These are phyloP conservation scores for Cubamyces sp. DNA, from an alignment of 768 basidiomycete genomes.

Conservation along the genomic window DNA sequence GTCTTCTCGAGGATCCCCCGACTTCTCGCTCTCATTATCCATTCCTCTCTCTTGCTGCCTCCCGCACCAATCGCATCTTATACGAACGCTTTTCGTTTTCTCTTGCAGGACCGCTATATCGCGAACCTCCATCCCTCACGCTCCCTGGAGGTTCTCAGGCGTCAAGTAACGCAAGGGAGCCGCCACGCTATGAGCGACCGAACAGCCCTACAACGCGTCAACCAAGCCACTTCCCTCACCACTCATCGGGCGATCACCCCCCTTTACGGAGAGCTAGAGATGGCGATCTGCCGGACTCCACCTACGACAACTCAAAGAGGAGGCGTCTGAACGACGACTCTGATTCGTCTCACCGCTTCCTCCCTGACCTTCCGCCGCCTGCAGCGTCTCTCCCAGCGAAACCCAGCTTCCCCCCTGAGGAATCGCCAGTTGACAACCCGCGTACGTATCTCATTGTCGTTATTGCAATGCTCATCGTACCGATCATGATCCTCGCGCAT, in stretches of 20 bases:
- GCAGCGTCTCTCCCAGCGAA: conserved; percentile 22
- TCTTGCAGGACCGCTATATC: conserved; percentile 53
- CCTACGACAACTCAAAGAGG: conserved; percentile 28
- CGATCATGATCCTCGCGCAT: conserved; percentile 23
- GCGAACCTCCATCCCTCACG: conserved; percentile 33
- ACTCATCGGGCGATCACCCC: neutral
- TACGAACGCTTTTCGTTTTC: conserved; percentile 44
- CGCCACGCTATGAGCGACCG: conserved; percentile 4
- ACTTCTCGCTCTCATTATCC: conserved; percentile 38
- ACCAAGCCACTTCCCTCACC: conserved; percentile 19
- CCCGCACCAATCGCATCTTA: conserved; percentile 39
- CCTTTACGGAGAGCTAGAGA: conserved; percentile 31
- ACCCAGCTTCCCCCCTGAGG: conserved; percentile 14
- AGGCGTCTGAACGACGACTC: conserved; percentile 30
- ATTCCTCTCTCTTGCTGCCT: conserved; percentile 35
- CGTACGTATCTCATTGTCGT: conserved; percentile 33
- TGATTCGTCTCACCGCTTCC: conserved; percentile 5
- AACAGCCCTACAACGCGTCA: conserved; percentile 8
- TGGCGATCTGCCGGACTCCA: conserved; percentile 11
- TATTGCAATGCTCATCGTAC: conserved; percentile 29
- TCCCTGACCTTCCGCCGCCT: conserved; percentile 9
- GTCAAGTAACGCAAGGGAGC: conserved; percentile 11
- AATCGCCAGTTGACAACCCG: conserved; percentile 19
- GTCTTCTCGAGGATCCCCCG: conserved; percentile 47
- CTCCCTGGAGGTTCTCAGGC: conserved; percentile 16